These are phyloP conservation scores for Scheffersomyces stipitis DNA, from an alignment of 805 yeast genomes.

Conservation along the genomic window DNA sequence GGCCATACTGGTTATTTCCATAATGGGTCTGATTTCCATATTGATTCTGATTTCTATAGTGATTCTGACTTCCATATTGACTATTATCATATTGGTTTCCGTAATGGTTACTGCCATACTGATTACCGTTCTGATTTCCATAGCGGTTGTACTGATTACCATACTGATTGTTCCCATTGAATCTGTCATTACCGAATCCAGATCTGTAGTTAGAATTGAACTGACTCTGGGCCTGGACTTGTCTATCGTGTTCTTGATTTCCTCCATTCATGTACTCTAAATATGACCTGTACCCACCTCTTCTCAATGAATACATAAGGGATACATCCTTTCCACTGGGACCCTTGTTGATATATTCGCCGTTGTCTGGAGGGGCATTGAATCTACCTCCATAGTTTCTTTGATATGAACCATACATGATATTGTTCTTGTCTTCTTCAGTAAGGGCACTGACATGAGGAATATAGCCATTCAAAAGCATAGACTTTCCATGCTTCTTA, in stretches of 20 bases:
- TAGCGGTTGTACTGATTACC: slow-evolving; percentile 9
- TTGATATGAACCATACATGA: slow-evolving; percentile 45
- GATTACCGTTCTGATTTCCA: slow-evolving; percentile 6
- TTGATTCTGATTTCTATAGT: slow-evolving; percentile 5
- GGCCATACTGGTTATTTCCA: slow-evolving; percentile 8
- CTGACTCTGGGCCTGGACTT: slow-evolving; percentile 4
- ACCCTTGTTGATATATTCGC: slow-evolving; percentile 39
- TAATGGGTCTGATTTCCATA: slow-evolving; percentile 9
- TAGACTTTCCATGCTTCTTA: slow-evolving; percentile 65
- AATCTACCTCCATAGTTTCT: slow-evolving; percentile 21
- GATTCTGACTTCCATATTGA: slow-evolving; percentile 12
- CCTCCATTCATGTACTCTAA: slow-evolving; percentile 13
- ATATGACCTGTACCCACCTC: slow-evolving; percentile 40
- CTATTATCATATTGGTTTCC: slow-evolving; percentile 9
- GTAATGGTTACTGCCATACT: slow-evolving; percentile 10
- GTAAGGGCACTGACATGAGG: slow-evolving; percentile 61
- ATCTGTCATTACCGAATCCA: slow-evolving; percentile 10
- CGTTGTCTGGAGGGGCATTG: slow-evolving; percentile 28
- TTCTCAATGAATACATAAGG: slow-evolving; percentile 31
- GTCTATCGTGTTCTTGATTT: slow-evolving; percentile 7
- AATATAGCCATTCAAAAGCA: slow-evolving; percentile 78
- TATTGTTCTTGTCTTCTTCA: slow-evolving; percentile 64
- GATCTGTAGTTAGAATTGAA: neutral
- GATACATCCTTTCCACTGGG: slow-evolving; percentile 36
- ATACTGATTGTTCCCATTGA: slow-evolving; percentile 13